Conservation (phyloP, 345 rosid species). For the Rubroshorea leprosula region DNA sequence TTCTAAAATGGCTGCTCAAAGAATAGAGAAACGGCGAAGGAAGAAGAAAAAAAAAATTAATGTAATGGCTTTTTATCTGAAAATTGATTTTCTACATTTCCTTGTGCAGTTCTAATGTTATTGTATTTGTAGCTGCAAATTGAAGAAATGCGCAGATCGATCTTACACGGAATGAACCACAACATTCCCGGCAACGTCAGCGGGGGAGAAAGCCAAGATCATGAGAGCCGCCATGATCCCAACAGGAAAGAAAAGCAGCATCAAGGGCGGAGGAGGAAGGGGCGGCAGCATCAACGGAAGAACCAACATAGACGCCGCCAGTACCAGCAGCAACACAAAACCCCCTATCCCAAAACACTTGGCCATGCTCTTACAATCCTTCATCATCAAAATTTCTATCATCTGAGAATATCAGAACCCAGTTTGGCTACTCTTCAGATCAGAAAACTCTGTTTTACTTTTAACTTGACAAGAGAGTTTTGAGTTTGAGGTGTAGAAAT, state of each 20-base stretch:
- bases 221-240: slow-evolving; percentile 64
- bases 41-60: no score
- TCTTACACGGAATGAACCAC: slow-evolving; percentile 1
- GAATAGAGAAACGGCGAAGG: no score
- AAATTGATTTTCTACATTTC: not conserved
- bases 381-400: slow-evolving; percentile 15
- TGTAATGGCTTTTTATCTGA: not conserved
- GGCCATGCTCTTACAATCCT: slow-evolving; percentile 16
- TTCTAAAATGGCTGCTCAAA: no score
- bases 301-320: slow-evolving; percentile 45
- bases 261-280: slow-evolving; percentile 57
- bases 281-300: slow-evolving; percentile 64
- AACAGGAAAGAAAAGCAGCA: slow-evolving; percentile 52
- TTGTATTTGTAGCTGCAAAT: no score
- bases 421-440: no score
- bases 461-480: no score
- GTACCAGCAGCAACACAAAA: slow-evolving; percentile 26
- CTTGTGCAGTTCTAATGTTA: not conserved
- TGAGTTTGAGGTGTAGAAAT: no score
- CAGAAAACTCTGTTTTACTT: no score
- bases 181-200: slow-evolving; percentile 21
- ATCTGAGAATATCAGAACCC: no score
- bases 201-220: slow-evolving; percentile 53
- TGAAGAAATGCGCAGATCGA: not conserved
- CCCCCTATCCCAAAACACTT: slow-evolving; percentile 30